These are phyloP conservation scores for Globisporangium cylindrosporum DNA, from an alignment of 352 stramenopile genomes.

Conservation along the genomic window DNA sequence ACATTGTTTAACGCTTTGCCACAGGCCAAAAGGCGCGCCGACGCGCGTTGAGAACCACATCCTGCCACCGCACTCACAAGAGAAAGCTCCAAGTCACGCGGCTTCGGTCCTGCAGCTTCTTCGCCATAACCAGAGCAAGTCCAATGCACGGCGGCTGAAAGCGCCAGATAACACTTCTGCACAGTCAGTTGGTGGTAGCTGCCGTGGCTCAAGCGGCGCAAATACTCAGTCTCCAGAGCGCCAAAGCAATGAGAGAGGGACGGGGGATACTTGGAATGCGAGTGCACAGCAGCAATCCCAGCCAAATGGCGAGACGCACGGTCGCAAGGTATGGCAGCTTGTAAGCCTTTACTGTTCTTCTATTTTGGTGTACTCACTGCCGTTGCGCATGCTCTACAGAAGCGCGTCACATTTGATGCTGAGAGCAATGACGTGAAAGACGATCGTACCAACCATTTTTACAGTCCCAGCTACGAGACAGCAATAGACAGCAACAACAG, in stretches of 20 bases:
- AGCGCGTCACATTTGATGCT: not conserved
- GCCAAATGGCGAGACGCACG: not conserved
- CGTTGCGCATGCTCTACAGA: not conserved
- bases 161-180: not conserved
- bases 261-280: not conserved
- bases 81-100: slow-evolving; percentile 23
- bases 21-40: slow-evolving; percentile 14
- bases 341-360: too few species aligned
- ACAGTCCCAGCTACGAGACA: not conserved
- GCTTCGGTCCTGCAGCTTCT: slow-evolving; percentile 36
- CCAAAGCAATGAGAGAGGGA: not conserved
- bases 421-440: not conserved
- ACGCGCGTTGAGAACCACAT: slow-evolving; percentile 43
- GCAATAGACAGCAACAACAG: not conserved
- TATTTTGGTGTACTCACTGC: not conserved
- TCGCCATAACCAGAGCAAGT: slow-evolving; percentile 10
- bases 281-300: not conserved
- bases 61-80: slow-evolving; percentile 18
- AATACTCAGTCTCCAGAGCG: not conserved
- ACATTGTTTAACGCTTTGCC: not conserved
- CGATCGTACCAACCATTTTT: slow-evolving; percentile 1
- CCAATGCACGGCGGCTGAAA: too few species aligned
- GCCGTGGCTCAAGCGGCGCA: not conserved
- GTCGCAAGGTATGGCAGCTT: not conserved
- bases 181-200: not conserved